These are phyloP conservation scores for Ceratocystis destructans DNA, from an alignment of 2,329 filamentous ascomycete species.

Conservation along the genomic window DNA sequence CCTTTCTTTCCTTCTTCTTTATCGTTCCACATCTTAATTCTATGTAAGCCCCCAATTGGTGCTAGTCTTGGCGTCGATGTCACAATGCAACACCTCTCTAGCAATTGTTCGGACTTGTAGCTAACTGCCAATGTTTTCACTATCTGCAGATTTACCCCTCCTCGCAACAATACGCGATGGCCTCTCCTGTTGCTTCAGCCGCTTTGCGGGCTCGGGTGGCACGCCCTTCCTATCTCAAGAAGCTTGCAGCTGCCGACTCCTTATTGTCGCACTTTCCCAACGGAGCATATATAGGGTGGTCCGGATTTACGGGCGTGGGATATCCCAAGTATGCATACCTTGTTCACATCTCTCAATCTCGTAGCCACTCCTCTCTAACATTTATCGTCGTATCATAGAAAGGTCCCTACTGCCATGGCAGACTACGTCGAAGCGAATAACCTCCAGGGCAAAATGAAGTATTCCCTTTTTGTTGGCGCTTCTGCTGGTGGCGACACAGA, in stretches of 20 bases:
- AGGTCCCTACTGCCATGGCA: constrained; percentile 61
- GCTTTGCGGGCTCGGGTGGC: constrained; percentile 62
- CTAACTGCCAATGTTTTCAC: constrained; percentile 8
- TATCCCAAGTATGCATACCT: constrained; percentile 53
- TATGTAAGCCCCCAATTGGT: not conserved
- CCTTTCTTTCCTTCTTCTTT: constrained; percentile 9
- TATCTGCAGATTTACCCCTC: constrained; percentile 13
- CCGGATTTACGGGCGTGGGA: constrained; percentile 77
- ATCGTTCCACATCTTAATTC: not conserved
- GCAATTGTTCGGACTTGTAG: not conserved
- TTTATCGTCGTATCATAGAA: not conserved
- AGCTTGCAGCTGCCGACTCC: constrained; percentile 67
- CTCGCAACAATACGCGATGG: constrained; percentile 27
- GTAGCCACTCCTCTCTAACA: not conserved
- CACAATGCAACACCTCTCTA: not conserved
- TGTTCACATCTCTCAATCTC: not conserved
- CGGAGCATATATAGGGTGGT: constrained; percentile 80
- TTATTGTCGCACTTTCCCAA: constrained; percentile 69
- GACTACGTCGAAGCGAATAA: constrained; percentile 81
- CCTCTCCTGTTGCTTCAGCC: constrained; percentile 48
- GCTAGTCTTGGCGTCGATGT: not conserved
- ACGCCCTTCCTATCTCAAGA: constrained; percentile 64
- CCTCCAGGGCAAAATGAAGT: constrained; percentile 70
- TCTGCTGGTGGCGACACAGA: constrained; percentile 81
- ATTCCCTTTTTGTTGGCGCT: constrained; percentile 80